Conservation (phyloP, 108 stramenopile species). For the Schizochytrium sp. region DNA sequence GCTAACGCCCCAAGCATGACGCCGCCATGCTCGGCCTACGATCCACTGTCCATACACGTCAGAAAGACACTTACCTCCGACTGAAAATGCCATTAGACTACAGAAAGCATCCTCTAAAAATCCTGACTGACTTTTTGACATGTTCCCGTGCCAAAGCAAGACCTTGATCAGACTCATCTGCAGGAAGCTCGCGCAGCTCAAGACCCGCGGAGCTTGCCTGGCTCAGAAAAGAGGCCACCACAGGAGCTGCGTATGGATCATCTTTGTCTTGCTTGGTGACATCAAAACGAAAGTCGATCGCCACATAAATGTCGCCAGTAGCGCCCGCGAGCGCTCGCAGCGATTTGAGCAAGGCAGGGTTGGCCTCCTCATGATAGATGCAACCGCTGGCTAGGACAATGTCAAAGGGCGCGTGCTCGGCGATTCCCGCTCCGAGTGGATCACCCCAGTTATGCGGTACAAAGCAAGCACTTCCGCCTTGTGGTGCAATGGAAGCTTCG, state of each 20-base stretch:
- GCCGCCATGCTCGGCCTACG: not conserved
- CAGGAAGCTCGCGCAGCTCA: not conserved
- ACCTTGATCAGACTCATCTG: not conserved
- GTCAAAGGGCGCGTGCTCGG: not conserved
- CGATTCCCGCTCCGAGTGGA: not conserved
- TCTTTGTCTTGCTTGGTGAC: not conserved
- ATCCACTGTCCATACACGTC: not conserved
- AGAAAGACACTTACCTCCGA: not conserved
- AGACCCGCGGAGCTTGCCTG: not conserved
- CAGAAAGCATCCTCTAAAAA: not conserved
- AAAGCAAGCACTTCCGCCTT: not conserved
- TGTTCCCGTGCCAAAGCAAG: not conserved
- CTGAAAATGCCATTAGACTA: no score
- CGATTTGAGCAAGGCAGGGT: not conserved
- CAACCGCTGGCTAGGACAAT: not conserved
- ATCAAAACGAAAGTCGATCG: slow-evolving; percentile 9
- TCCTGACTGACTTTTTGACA: not conserved
- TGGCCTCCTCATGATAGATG: slow-evolving; percentile 6
- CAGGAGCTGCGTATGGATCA: not conserved
- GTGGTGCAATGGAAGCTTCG: not conserved
- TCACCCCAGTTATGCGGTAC: not conserved
- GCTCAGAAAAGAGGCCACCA: not conserved
- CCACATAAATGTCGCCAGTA: not conserved
- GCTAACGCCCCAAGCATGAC: not conserved
- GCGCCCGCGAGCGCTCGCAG: not conserved